Evolutionary conservation across 2,329 filamentous ascomycete genomes (phyloP).

Genomic region (Lasiodiplodia gonubiensis): DNA sequence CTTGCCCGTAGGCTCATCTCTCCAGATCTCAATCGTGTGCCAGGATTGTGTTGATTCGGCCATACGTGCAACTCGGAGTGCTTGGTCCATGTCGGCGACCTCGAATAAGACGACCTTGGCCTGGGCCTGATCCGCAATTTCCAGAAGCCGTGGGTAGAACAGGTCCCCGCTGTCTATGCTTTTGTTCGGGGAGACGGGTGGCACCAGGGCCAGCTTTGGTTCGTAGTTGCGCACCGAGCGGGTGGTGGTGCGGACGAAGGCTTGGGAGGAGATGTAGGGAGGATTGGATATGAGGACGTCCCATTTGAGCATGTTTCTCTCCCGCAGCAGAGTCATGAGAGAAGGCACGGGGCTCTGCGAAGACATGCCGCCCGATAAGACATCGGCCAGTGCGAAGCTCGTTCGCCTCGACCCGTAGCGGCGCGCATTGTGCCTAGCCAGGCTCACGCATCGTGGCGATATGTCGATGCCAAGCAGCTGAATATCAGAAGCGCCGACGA

Average conservation of each 20-base stretch:
- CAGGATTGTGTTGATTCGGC: constrained; percentile 37
- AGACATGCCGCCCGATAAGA: neutral
- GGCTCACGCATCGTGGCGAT: constrained; percentile 65
- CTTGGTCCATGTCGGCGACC: constrained; percentile 73
- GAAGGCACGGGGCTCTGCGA: neutral
- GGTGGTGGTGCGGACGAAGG: constrained; percentile 67
- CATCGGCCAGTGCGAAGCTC: constrained; percentile 27
- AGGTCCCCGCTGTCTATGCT: constrained; percentile 50
- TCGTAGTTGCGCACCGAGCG: constrained; percentile 83
- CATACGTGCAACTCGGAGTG: constrained; percentile 65
- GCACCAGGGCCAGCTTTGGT: constrained; percentile 77
- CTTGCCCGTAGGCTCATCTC: constrained; percentile 60
- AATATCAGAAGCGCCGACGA: constrained; percentile 52
- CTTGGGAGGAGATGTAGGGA: constrained; percentile 78
- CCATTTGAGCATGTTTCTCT: constrained; percentile 9
- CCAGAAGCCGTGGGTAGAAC: constrained; percentile 72
- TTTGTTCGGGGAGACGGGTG: constrained; percentile 23
- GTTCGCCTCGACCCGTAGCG: constrained; percentile 7
- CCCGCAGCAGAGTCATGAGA: constrained; percentile 9
- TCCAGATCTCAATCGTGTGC: constrained; percentile 69
- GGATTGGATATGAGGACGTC: constrained; percentile 81
- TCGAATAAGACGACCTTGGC: constrained; percentile 70
- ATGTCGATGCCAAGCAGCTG: constrained; percentile 75
- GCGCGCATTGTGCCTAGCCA: constrained; percentile 67
- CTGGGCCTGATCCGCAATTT: constrained; percentile 56